Evolutionary conservation across 176 grass and related monocot genomes (phyloP).

Genomic region (Aegilops bicornis): DNA sequence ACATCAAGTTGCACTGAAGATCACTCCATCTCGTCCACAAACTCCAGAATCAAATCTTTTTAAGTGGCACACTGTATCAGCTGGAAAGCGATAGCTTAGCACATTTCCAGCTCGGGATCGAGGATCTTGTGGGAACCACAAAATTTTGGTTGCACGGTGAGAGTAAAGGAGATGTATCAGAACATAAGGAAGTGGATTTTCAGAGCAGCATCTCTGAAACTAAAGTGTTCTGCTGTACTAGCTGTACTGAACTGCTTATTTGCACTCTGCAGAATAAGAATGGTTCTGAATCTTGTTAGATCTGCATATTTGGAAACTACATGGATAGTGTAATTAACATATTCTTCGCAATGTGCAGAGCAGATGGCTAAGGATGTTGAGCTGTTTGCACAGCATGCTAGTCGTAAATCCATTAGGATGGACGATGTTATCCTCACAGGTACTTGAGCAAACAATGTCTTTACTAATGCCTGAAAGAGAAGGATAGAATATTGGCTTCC

Average conservation of each 20-base stretch:
- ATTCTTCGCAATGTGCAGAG: slow-evolving; percentile 45
- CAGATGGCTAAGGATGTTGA: slow-evolving; percentile 83
- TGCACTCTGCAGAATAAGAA: background rate
- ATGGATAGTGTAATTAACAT: slow-evolving; percentile 16
- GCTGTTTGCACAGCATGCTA: slow-evolving; percentile 82
- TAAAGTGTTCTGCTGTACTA: background rate
- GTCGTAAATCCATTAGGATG: slow-evolving; percentile 84
- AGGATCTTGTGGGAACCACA: background rate
- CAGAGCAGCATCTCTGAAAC: slow-evolving; percentile 7
- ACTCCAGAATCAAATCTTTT: slow-evolving; percentile 15
- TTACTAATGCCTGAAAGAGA: slow-evolving; percentile 5
- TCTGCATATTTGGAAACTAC: background rate
- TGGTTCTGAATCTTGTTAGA: slow-evolving; percentile 12
- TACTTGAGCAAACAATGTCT: slow-evolving; percentile 33
- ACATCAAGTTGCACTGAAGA: background rate
- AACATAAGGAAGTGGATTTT: slow-evolving; percentile 17
- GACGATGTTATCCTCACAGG: slow-evolving; percentile 85
- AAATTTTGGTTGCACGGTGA: background rate
- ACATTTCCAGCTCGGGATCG: background rate
- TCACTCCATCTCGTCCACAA: background rate
- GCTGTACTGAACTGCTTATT: background rate
- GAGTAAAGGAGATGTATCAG: background rate
- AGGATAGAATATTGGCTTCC: background rate
- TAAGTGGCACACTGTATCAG: background rate
- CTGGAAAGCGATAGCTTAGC: slow-evolving; percentile 5